Percentiles rank a stretch among this genome's conserved stretches.
These are phyloP conservation scores for Sisymbrium irio DNA, from an alignment of 345 rosid genomes.

Conservation along the genomic window DNA sequence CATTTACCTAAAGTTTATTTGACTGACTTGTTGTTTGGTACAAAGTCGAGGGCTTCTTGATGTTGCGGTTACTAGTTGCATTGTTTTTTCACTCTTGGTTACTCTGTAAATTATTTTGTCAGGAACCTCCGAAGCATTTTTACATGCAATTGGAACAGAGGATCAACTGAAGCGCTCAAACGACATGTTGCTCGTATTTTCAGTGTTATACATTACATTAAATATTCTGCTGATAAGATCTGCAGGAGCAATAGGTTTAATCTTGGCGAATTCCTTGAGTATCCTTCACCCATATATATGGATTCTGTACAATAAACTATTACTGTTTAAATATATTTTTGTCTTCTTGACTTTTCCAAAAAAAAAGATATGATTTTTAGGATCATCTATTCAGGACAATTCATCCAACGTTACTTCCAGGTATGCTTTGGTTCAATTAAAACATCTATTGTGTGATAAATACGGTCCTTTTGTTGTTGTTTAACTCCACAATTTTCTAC, in stretches of 20 bases:
- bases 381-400: slow-evolving; percentile 65
- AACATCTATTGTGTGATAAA: not conserved
- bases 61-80: not conserved
- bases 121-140: slow-evolving; percentile 98
- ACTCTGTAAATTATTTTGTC: slow-evolving; percentile 13
- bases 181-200: slow-evolving; percentile 70
- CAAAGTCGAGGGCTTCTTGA: slow-evolving; percentile 3
- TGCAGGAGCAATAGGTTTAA: slow-evolving; percentile 86
- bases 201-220: slow-evolving; percentile 52
- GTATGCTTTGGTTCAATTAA: slow-evolving; percentile 33
- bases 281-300: slow-evolving; percentile 43
- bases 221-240: slow-evolving; percentile 67
- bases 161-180: slow-evolving; percentile 73
- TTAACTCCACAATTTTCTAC: slow-evolving; percentile 8
- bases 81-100: not conserved
- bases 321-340: not conserved
- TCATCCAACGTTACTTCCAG: slow-evolving; percentile 77
- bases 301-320: not conserved
- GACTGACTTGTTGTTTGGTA: not conserved
- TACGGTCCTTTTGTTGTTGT: not conserved
- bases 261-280: slow-evolving; percentile 84
- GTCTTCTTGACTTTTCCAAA: slow-evolving; percentile 45
- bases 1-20: not conserved
- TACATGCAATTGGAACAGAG: slow-evolving; percentile 89
- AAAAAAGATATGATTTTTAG: slow-evolving; percentile 71